Conservation (phyloP, 352 stramenopile species). For the Phytophthora syringae region DNA sequence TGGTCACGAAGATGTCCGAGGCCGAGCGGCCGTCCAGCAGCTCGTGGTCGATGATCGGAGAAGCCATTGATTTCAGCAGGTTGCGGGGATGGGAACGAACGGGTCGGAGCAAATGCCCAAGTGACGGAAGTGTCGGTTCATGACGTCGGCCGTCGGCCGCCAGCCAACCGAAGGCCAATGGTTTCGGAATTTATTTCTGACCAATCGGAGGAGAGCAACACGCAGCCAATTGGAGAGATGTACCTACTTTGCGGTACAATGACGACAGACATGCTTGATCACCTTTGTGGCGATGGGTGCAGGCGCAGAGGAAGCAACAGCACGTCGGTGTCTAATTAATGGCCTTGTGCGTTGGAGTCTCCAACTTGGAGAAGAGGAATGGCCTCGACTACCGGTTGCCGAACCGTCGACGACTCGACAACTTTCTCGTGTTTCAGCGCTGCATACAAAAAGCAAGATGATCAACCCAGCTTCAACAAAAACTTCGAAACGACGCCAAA, state of each 20-base stretch:
- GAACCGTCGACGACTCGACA: neutral
- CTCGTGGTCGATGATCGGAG: conserved; percentile 48
- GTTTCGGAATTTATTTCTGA: conserved; percentile 43
- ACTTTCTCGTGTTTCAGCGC: conserved; percentile 6
- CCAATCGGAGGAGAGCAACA: conserved; percentile 39
- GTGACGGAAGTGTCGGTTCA: conserved; percentile 43
- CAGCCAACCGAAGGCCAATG: conserved; percentile 46
- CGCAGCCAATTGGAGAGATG: conserved; percentile 26
- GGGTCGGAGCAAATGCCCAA: conserved; percentile 43
- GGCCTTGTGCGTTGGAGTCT: too few species aligned
- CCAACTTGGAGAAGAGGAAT: too few species aligned
- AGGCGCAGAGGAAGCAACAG: too few species aligned
- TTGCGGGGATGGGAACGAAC: neutral
- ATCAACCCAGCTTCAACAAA: conserved; percentile 18
- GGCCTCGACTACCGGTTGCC: too few species aligned
- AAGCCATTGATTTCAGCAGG: conserved; percentile 11
- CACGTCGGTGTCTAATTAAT: too few species aligned
- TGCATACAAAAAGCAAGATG: conserved; percentile 5
- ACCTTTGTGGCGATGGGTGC: conserved; percentile 7
- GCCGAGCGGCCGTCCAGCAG: conserved; percentile 79
- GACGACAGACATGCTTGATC: neutral
- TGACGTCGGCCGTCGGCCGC: neutral
- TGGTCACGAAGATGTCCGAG: conserved; percentile 86
- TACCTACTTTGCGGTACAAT: neutral
- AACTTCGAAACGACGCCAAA: conserved; percentile 11